Percentiles rank a stretch among this genome's conserved stretches.
Conservation (phyloP, 2,329 filamentous ascomycete species). For the Cercospora nicotianae region DNA sequence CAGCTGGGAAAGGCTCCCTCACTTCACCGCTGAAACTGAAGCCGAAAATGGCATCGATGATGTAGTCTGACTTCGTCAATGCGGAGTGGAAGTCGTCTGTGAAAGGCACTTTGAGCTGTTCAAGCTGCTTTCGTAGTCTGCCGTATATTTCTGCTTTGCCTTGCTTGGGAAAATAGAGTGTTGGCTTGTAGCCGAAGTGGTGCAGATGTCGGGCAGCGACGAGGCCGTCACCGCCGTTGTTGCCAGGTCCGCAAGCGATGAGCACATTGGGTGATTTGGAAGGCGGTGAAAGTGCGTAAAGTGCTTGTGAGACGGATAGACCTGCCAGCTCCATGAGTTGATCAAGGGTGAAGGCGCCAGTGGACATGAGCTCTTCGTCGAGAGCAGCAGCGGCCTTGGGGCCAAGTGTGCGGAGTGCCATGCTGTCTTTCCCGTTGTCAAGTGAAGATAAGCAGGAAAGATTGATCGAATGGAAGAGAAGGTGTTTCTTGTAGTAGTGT, state of each 20-base stretch:
- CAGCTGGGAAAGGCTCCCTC: conserved; percentile 82
- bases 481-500: neutral
- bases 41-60: conserved; percentile 91
- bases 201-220: conserved; percentile 89
- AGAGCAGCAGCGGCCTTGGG: conserved; percentile 85
- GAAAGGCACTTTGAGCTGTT: conserved; percentile 80
- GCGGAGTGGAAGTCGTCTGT: conserved; percentile 73
- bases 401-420: conserved; percentile 62
- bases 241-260: conserved; percentile 84
- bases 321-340: conserved; percentile 97
- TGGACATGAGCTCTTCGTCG: conserved; percentile 91
- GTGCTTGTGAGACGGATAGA: conserved; percentile 86
- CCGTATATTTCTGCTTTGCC: conserved; percentile 88
- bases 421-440: conserved; percentile 8
- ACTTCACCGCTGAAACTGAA: conserved; percentile 93
- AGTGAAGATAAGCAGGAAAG: neutral
- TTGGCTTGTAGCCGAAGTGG: conserved; percentile 88
- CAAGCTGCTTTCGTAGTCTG: conserved; percentile 81
- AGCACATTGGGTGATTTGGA: conserved; percentile 70
- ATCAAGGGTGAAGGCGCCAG: conserved; percentile 84
- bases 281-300: conserved; percentile 80
- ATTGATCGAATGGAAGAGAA: neutral
- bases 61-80: conserved; percentile 68
- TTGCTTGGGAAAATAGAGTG: conserved; percentile 89
- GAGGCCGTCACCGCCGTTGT: conserved; percentile 83